Percentiles rank a stretch among this genome's conserved stretches.
Conservation (phyloP, 2,329 filamentous ascomycete genomes). For the Shiraia sp. region DNA sequence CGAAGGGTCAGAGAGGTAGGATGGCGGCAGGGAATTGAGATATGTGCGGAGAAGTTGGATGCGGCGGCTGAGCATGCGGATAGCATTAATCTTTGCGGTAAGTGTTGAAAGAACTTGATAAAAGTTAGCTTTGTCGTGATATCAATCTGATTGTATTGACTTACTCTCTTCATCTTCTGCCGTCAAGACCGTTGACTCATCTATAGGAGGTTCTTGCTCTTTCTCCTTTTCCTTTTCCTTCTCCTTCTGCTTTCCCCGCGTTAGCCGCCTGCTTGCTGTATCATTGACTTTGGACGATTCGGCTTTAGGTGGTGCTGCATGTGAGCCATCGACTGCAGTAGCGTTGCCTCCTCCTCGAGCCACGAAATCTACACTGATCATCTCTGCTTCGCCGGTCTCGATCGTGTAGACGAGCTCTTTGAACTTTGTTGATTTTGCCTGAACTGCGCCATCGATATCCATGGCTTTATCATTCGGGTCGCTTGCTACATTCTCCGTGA, state of each 20-base stretch:
- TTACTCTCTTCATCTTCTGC: constrained; percentile 67
- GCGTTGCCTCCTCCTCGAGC: constrained; percentile 83
- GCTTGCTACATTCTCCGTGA: constrained; percentile 38
- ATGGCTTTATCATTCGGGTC: constrained; percentile 46
- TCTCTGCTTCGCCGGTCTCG: constrained; percentile 93
- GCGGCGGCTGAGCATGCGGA: constrained; percentile 81
- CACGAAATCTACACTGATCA: constrained; percentile 95
- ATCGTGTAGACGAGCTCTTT: constrained; percentile 82
- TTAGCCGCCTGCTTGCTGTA: constrained; percentile 54
- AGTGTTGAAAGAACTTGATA: constrained; percentile 64
- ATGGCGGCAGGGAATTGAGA: constrained; percentile 71
- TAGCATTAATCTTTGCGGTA: constrained; percentile 86
- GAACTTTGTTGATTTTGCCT: constrained; percentile 65
- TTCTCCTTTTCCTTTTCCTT: constrained; percentile 48
- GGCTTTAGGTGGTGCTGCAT: constrained; percentile 12
- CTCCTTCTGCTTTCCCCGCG: constrained; percentile 56
- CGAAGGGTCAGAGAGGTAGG: constrained; percentile 59
- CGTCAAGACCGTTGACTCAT: constrained; percentile 49
- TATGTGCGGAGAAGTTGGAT: constrained; percentile 65
- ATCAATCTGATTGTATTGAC: constrained; percentile 15
- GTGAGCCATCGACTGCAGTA: constrained; percentile 55
- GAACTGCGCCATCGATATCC: constrained; percentile 67
- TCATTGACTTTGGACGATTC: constrained; percentile 41
- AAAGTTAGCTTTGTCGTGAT: constrained; percentile 9
- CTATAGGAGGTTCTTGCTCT: constrained; percentile 39